These are phyloP conservation scores for Fraxinus latifolia DNA, from an alignment of 305 asterid species.

Conservation along the genomic window DNA sequence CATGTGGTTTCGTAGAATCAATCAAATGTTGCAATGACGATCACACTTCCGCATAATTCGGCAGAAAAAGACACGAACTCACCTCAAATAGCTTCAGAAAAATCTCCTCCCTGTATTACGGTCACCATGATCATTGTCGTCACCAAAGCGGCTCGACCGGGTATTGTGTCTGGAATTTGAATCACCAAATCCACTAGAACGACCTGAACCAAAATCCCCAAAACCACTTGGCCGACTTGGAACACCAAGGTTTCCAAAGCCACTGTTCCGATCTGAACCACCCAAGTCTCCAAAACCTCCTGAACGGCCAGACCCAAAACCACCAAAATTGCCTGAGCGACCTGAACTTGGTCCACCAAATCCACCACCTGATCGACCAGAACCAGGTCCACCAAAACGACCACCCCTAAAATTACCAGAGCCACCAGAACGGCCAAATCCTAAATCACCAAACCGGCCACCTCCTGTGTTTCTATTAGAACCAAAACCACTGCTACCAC, in stretches of 20 bases:
- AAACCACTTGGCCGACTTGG: constrained; percentile 46
- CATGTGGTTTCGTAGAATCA: neutral
- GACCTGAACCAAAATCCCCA: constrained; percentile 43
- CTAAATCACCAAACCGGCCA: constrained; percentile 54
- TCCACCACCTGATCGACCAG: constrained; percentile 39
- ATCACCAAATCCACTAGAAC: constrained; percentile 43
- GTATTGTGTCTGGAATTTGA: constrained; percentile 28
- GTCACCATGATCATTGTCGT: constrained; percentile 28
- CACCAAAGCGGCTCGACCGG: constrained; percentile 42
- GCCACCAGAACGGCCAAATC: constrained; percentile 44
- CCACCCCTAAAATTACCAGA: constrained; percentile 30
- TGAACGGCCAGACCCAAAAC: constrained; percentile 46
- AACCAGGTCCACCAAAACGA: constrained; percentile 1
- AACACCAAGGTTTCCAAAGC: constrained; percentile 44
- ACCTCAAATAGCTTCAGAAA: constrained; percentile 39
- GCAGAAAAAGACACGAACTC: neutral
- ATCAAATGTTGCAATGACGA: neutral
- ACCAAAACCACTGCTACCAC: constrained; percentile 52
- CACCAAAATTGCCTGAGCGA: constrained; percentile 46
- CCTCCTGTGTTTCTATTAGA: constrained; percentile 38
- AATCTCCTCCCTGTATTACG: constrained; percentile 34
- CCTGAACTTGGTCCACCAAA: constrained; percentile 43
- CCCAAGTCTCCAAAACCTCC: constrained; percentile 50
- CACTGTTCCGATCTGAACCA: constrained; percentile 39
- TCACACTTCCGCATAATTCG: neutral